A percentile compares a stretch with the other conserved stretches of the same genome.
phyloP scores from a whole-genome alignment of 257 asterid species.

The Jaltomata sinuosa region DNA sequence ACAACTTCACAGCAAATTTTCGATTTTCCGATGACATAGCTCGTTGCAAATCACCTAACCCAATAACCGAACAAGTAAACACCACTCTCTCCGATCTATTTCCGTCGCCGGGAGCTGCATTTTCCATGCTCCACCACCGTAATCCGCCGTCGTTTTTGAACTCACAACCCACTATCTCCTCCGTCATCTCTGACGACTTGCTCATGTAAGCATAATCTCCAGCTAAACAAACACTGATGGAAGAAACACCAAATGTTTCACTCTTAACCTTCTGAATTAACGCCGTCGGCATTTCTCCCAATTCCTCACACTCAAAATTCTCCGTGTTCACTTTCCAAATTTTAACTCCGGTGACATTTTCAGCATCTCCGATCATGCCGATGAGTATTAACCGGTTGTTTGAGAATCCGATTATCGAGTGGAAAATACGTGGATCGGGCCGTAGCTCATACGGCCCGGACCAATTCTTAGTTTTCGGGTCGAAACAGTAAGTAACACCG shows the following conservation, averaged over 20 bases:
- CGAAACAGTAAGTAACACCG: conserved; percentile 43
- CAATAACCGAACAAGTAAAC: conserved; percentile 37
- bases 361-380: conserved; percentile 21
- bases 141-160: conserved; percentile 21
- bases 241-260: conserved; percentile 20
- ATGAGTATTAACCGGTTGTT: conserved; percentile 24
- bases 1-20: background rate
- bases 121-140: conserved; percentile 56
- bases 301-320: conserved; percentile 21
- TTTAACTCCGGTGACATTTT: conserved; percentile 26
- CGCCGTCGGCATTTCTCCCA: conserved; percentile 53
- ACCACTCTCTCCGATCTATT: conserved; percentile 25
- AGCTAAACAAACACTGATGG: conserved; percentile 25
- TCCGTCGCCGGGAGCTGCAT: conserved; percentile 24
- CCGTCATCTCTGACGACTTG: conserved; percentile 31
- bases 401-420: conserved; percentile 31
- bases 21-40: conserved; percentile 8
- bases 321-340: conserved; percentile 31
- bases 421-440: conserved; percentile 23
- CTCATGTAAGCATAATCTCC: conserved; percentile 37
- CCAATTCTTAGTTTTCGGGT: conserved; percentile 45
- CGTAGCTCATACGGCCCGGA: conserved; percentile 18
- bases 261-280: conserved; percentile 26
- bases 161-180: conserved; percentile 53
- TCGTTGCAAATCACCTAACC: conserved; percentile 36